Evolutionary conservation across 805 yeast species (phyloP), one percentile per base, ranked within the genome.

Genomic region (Metschnikowia matae): DNA sequence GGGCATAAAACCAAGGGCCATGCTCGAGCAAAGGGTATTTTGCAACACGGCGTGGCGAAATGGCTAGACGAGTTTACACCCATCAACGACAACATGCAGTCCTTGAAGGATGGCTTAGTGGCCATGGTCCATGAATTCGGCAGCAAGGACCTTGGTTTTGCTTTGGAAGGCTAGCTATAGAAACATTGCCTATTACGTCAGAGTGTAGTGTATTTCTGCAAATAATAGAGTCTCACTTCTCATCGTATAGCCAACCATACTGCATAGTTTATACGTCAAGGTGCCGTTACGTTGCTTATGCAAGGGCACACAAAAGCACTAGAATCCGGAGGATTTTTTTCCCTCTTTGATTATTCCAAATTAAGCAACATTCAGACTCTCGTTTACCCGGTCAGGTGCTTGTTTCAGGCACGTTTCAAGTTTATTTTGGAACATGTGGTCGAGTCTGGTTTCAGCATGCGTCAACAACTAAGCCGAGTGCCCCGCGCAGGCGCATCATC

Each of bases 11-110:
- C 67, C 35, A 61, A 61, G 48, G 81, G 81, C 5, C 63, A 64
- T 48, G 55, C 65, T 13, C 64, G 82, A 50, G 81, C 82, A 3
- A 69, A 68, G 53, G 77, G 80, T n/a, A 69, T 78, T n/a, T 68
- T 78, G 44, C 82, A 78, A 59, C 81, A 77, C 54, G 82, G 81
- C 0, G 80, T 77, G 4, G 74, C 71, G 7, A 67, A 69, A 40
- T 78, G 82, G 82, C 56, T 74, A 21, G 67, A 69, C 13, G 56
- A 67, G 15, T 66, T 77, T 48, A 49, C 58, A 38, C 69, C 75
- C 1, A 44, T 54, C 20, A 66, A 63, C 40, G 56, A 53, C 34
- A 69, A 68, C 48, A 62, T 70, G 62, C 54, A 52, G 17, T 45
- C 59, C 51, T 54, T 72, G 54, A 62, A 63, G 45, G 54, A 49